These are phyloP conservation scores for Torrubiellomyces zombiae DNA, from an alignment of 2,329 filamentous ascomycete species.

Conservation along the genomic window DNA sequence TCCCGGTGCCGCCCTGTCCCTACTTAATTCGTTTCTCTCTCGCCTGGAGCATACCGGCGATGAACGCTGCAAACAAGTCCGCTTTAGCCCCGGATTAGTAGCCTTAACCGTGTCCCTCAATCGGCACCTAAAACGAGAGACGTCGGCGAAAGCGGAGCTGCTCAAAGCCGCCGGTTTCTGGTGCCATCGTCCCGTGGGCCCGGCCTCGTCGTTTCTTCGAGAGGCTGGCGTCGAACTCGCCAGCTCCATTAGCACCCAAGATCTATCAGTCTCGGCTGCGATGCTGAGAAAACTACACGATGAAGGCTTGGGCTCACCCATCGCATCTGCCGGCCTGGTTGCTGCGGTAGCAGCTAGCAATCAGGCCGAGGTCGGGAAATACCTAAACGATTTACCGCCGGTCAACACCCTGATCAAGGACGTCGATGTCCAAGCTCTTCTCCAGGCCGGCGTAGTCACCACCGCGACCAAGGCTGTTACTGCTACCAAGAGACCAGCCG, in stretches of 20 bases:
- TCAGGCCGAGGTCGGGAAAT: constrained; percentile 34
- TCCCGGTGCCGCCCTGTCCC: constrained; percentile 52
- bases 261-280: constrained; percentile 54
- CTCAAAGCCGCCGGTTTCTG: constrained; percentile 70
- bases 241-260: constrained; percentile 51
- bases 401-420: constrained; percentile 43
- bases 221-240: constrained; percentile 75
- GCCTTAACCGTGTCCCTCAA: constrained; percentile 69
- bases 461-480: constrained; percentile 18
- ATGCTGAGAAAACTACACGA: constrained; percentile 60
- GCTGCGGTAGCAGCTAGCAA: constrained; percentile 57
- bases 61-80: constrained; percentile 45
- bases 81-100: constrained; percentile 72
- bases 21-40: constrained; percentile 60
- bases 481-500: constrained; percentile 31
- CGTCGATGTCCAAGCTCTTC: constrained; percentile 44
- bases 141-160: constrained; percentile 55
- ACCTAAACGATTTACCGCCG: constrained; percentile 41
- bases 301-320: constrained; percentile 47
- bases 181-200: constrained; percentile 36
- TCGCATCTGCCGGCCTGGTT: constrained; percentile 68
- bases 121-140: constrained; percentile 54
- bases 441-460: constrained; percentile 44
- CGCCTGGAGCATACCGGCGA: constrained; percentile 47
- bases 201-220: constrained; percentile 49